A percentile compares a stretch with the other conserved stretches of the same genome.
Evolutionary conservation across 2,329 filamentous ascomycete genomes (phyloP).

Genomic region (Neonectria punicea): DNA sequence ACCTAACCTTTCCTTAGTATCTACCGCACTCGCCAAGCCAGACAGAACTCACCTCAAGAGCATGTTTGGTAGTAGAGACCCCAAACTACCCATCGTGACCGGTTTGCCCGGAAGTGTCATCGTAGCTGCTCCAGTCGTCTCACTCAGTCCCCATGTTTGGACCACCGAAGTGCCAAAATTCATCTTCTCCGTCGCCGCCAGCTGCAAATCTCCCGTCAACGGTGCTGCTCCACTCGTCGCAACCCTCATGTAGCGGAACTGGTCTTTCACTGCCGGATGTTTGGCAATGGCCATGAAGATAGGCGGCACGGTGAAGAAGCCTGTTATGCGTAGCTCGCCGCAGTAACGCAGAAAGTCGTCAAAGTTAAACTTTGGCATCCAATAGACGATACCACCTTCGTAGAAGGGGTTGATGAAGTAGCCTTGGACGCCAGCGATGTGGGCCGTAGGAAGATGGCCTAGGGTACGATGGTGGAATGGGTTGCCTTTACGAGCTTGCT

Average conservation of each 20-base stretch:
- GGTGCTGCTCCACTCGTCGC: constrained; percentile 67
- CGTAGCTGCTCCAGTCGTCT: constrained; percentile 63
- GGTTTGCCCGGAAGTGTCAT: constrained; percentile 51
- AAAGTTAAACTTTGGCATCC: constrained; percentile 72
- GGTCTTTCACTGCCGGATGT: constrained; percentile 62
- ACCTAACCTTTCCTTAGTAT: constrained; percentile 33
- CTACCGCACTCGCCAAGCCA: neutral
- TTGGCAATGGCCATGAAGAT: constrained; percentile 70
- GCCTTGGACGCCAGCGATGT: constrained; percentile 58
- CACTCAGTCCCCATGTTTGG: constrained; percentile 69
- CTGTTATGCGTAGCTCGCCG: constrained; percentile 60
- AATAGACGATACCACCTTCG: constrained; percentile 62
- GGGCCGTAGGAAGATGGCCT: constrained; percentile 57
- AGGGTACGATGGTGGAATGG: constrained; percentile 48
- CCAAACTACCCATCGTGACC: constrained; percentile 60
- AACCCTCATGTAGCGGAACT: constrained; percentile 60
- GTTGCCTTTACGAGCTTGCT: constrained; percentile 37
- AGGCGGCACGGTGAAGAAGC: constrained; percentile 69
- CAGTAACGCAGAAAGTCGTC: constrained; percentile 63
- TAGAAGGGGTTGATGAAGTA: constrained; percentile 56
- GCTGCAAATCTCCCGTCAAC: constrained; percentile 64
- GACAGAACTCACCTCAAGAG: constrained; percentile 38
- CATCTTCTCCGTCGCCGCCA: constrained; percentile 60
- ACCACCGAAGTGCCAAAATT: constrained; percentile 52
- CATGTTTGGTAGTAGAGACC: constrained; percentile 44